Conservation (phyloP, 2,329 filamentous ascomycete species). For the Aspergillus candidus region DNA sequence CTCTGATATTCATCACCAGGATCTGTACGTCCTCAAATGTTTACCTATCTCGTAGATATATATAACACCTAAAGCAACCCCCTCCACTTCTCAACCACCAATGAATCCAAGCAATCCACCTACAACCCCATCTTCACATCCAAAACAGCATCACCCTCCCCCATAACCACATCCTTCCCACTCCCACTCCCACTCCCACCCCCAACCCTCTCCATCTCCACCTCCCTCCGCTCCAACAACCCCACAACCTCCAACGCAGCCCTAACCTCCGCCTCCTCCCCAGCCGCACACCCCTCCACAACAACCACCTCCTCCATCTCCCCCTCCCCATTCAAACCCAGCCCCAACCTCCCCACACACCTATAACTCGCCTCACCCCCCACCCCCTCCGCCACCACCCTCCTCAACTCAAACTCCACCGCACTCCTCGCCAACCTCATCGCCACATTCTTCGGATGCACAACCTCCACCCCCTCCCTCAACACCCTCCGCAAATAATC, state of each 20-base stretch:
- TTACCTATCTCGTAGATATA: too few species aligned
- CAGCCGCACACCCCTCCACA: constrained; percentile 20
- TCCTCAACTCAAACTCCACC: constrained; percentile 13
- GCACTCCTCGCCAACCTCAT: constrained; percentile 47
- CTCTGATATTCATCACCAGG: too few species aligned
- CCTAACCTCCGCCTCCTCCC: constrained; percentile 27
- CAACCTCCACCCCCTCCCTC: constrained; percentile 48
- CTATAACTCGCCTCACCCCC: constrained; percentile 16
- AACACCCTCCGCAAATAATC: constrained; percentile 58
- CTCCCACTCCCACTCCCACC: background rate
- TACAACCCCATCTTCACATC: too few species aligned
- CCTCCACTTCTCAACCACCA: too few species aligned
- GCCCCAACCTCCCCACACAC: constrained; percentile 10
- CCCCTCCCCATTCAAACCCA: constrained; percentile 1
- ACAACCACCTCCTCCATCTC: constrained; percentile 8
- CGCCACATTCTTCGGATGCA: constrained; percentile 62
- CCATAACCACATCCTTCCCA: too few species aligned
- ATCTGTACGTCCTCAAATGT: too few species aligned
- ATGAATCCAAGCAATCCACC: too few species aligned
- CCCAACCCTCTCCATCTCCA: background rate
- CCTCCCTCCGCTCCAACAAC: constrained; percentile 3
- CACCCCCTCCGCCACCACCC: constrained; percentile 9
- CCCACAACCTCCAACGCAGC: constrained; percentile 18
- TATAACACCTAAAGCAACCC: too few species aligned
- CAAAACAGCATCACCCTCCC: too few species aligned